phyloP scores from a whole-genome alignment of 306 rosid species.

The Trifolium subterraneum region DNA sequence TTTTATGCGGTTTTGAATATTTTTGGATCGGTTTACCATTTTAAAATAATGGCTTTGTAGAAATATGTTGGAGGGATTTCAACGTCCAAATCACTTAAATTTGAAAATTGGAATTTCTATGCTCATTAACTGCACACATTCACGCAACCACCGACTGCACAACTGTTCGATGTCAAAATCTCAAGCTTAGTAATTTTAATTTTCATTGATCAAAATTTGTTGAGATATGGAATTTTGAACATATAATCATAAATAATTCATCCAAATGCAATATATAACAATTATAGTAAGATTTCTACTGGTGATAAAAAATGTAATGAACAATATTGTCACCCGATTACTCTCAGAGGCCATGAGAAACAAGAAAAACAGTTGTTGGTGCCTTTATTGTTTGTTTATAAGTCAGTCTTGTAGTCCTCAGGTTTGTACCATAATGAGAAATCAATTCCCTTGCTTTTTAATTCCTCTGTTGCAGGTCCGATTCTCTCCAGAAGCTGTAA shows the following conservation, averaged over 20 bases:
- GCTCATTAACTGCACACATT: too few species aligned
- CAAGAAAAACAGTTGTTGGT: conserved; percentile 18
- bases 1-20: too few species aligned
- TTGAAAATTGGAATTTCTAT: too few species aligned
- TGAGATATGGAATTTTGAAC: too few species aligned
- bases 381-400: conserved; percentile 67
- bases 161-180: too few species aligned
- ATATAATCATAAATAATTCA: conserved; percentile 6
- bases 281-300: conserved; percentile 10
- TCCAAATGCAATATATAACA: conserved; percentile 14
- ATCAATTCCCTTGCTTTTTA: conserved; percentile 71
- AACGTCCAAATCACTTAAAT: too few species aligned
- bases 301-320: not conserved
- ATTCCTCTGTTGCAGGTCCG: conserved; percentile 82
- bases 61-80: too few species aligned
- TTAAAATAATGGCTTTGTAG: too few species aligned
- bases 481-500: conserved; percentile 83
- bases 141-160: too few species aligned
- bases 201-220: too few species aligned
- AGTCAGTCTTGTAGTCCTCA: conserved; percentile 69
- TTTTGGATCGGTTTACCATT: too few species aligned
- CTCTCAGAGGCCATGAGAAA: conserved; percentile 1
- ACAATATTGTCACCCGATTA: conserved; percentile 6
- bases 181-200: too few species aligned
- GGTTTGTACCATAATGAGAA: conserved; percentile 94